Conservation (phyloP, 2,329 filamentous ascomycete genomes). For the Exophiala xenobiotica region DNA sequence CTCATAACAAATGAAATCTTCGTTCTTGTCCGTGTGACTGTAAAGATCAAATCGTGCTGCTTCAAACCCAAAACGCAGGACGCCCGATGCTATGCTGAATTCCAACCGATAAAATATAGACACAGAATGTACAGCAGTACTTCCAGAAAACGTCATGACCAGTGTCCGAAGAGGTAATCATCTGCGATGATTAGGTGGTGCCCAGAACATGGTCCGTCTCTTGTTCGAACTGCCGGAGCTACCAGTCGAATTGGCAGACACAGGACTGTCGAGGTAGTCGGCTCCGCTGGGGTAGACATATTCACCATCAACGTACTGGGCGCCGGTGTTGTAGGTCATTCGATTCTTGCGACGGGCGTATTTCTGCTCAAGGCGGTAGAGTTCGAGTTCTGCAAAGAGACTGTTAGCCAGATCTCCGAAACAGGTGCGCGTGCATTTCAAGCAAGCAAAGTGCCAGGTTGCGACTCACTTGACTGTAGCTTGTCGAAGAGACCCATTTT, state of each 20-base stretch:
- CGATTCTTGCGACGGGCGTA: constrained; percentile 91
- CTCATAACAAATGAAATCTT: neutral
- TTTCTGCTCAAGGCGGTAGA: constrained; percentile 91
- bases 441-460: neutral
- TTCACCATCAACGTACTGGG: constrained; percentile 91
- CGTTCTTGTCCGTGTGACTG: neutral
- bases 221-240: constrained; percentile 18
- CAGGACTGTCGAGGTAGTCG: constrained; percentile 15
- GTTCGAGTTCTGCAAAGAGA: constrained; percentile 66
- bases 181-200: constrained; percentile 14
- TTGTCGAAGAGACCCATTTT: constrained; percentile 54
- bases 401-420: neutral
- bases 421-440: constrained; percentile 5
- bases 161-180: constrained; percentile 2
- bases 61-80: neutral
- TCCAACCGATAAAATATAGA: neutral
- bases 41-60: neutral
- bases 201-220: constrained; percentile 20
- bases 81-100: neutral
- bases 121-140: neutral
- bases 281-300: constrained; percentile 67
- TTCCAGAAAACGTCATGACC: neutral
- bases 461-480: constrained; percentile 49
- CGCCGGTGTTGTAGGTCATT: constrained; percentile 83
- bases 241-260: constrained; percentile 24